Base-by-base conservation (phyloP, 345 rosid species). In the Balakata baccata region DNA sequence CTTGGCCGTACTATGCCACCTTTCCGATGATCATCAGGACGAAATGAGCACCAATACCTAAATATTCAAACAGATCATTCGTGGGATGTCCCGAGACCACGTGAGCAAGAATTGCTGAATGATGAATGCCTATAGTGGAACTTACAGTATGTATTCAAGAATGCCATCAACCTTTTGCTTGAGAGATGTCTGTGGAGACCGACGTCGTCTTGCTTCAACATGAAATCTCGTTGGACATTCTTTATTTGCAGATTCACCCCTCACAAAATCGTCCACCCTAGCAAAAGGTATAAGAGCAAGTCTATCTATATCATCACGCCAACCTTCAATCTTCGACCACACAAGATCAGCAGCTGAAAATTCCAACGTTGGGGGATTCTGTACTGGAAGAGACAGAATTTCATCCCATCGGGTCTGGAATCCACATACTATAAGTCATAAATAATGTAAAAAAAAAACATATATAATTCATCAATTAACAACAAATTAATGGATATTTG, bases 11-110 rank as follows among this genome's bases (percentile, higher is more conserved):
- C 90, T 51, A 87, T 59, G 68, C 98, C 94, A 47, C 99, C 98
- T 79, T 86, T 91, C 71, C 98, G 83, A 74, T 89, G 96, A 75
- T 92, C 99, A 79, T 94, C 98, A 50, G 99, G 97, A 37, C 98
- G 98, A 85, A 90, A 94, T 22, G 98, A 94, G 82, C 98, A 94
- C 99, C 98, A 94, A 80, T 94, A 94, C 90, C 97, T 94, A 83
- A 68, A 77, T 69, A 74, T 70, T 75, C 16, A 77, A 79, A 53
- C 38, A 25, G 43, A 75, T 22, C 60, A 78, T 17, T 75, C 29
- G 71, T 70, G 45, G 64, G 2, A 39, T 12, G n/a, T 70, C 34
- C 23, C 50, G 39, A 20, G 5, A 71, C 34, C 57, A 29, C 34
- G 3, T 8, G 12, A 25, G 39, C 69, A 69, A 51, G 54, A 72